These are phyloP conservation scores for Thelonectria rubi DNA, from an alignment of 2,329 filamentous ascomycete species.

Conservation along the genomic window DNA sequence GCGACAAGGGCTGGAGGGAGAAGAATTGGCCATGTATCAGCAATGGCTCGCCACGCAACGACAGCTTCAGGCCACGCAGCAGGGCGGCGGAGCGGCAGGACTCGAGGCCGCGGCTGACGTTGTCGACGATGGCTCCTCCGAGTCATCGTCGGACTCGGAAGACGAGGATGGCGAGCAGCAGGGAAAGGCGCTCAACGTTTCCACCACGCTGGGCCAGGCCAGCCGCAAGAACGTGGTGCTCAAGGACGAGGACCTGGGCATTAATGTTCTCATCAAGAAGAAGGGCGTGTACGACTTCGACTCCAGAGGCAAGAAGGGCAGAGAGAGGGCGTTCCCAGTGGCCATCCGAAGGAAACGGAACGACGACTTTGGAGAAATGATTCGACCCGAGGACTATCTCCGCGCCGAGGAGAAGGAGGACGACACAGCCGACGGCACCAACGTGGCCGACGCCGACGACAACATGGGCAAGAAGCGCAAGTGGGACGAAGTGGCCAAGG, in stretches of 20 bases:
- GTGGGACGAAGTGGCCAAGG: conserved; percentile 76
- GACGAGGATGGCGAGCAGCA: conserved; percentile 91
- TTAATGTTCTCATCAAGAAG: conserved; percentile 88
- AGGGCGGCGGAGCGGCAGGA: conserved; percentile 71
- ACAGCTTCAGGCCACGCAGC: conserved; percentile 84
- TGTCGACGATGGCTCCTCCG: conserved; percentile 85
- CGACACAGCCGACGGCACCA: conserved; percentile 65
- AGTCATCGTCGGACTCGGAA: conserved; percentile 85
- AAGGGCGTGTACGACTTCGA: conserved; percentile 95
- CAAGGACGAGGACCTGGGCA: conserved; percentile 88
- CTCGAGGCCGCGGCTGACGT: conserved; percentile 77
- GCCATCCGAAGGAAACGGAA: conserved; percentile 79
- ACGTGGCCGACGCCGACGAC: conserved; percentile 58
- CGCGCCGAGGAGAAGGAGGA: conserved; percentile 90
- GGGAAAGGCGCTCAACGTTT: conserved; percentile 89
- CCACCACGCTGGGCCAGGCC: conserved; percentile 83
- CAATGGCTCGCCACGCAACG: conserved; percentile 91
- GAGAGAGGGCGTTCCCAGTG: conserved; percentile 92
- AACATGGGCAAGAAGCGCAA: conserved; percentile 90
- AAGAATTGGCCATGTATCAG: conserved; percentile 84
- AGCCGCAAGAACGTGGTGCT: conserved; percentile 86
- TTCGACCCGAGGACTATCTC: conserved; percentile 92
- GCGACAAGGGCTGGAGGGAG: conserved; percentile 73
- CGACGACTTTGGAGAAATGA: conserved; percentile 94
- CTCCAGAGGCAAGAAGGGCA: conserved; percentile 87